Base-by-base conservation (phyloP, 148 eudicot species). In the Chenopodium berlandieri region DNA sequence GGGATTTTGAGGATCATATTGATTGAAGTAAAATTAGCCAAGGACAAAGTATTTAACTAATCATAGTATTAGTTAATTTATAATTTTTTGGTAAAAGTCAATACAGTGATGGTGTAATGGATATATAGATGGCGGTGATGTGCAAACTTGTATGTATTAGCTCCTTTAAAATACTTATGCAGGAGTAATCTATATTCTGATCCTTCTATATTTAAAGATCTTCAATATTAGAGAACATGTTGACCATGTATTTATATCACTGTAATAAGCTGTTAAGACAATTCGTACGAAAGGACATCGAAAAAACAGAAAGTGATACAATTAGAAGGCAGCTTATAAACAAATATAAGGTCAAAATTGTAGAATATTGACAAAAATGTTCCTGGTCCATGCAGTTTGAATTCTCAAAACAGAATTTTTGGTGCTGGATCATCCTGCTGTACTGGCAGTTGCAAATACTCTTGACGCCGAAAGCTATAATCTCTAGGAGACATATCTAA, bases 401-500 rank as follows among this genome's bases (percentile, higher is more conserved):
- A 50, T 12, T 50, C 54, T 12, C 0, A 12, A 50, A 9, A 9
- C 14, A 48, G 44, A 40, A 34, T 34, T 34, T 34, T 34, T 34
- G 40, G 40, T 34, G 40, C 0, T 34, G 40, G 40, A 34, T 34
- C 40, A 34, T 34, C 40, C 5, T 34, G 40, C 40, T 34, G 88
- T 68, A 91, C 88, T 25, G 93, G 94, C 25, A 94, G 90, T 25
- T 78, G 92, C 2, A 90, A 91, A 80, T 89, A 94, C 84, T 94
- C 97, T 16, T 16, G 97, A 90, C 32, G 98, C 97, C 13, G 93
- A 89, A 40, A 70, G 97, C 86, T 80, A 94, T 80, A 73, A 93
- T 94, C 65, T 93, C 97, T 86, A 93, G 76, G 76, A 94, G 92
- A 85, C 97, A 93, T 88, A 90, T 93, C 91, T 40, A 94, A 76